Evolutionary conservation across 2,329 filamentous ascomycete genomes (phyloP).

Genomic region (Cyphellophora europaea): DNA sequence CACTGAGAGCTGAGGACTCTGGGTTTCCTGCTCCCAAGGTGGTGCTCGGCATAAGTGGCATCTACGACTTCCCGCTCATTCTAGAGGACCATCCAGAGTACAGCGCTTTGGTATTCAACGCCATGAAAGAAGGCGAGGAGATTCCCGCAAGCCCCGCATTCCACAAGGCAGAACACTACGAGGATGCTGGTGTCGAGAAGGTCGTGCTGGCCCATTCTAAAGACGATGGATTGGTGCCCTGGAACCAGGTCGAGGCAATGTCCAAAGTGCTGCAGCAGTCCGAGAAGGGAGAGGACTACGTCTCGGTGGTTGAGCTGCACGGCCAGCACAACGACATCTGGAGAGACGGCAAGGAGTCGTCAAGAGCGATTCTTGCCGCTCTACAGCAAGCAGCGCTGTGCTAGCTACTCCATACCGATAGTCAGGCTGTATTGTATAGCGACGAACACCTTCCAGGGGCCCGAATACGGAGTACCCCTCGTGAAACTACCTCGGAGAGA

Average conservation of each 20-base stretch:
- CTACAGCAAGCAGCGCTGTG: too few species aligned
- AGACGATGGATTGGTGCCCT: slow-evolving; percentile 33
- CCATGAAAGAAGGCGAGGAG: slow-evolving; percentile 31
- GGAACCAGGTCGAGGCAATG: slow-evolving; percentile 31
- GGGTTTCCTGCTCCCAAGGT: slow-evolving; percentile 15
- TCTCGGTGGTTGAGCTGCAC: slow-evolving; percentile 36
- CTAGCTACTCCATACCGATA: too few species aligned
- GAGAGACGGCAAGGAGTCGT: slow-evolving; percentile 28
- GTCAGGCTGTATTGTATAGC: too few species aligned
- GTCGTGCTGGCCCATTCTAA: slow-evolving; percentile 31
- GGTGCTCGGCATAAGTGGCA: too few species aligned
- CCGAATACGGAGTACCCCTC: too few species aligned
- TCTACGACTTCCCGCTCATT: slow-evolving; percentile 32
- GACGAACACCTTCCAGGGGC: too few species aligned
- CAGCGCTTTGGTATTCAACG: slow-evolving; percentile 29
- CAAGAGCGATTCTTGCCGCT: too few species aligned
- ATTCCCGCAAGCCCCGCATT: slow-evolving; percentile 29
- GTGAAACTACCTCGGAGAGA: too few species aligned
- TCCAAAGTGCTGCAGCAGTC: slow-evolving; percentile 40
- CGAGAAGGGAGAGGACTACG: too few species aligned
- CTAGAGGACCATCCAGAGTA: slow-evolving; percentile 28
- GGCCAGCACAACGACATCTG: slow-evolving; percentile 34
- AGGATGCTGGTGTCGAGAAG: slow-evolving; percentile 21
- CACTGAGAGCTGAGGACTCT: slow-evolving; percentile 24
- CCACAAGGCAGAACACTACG: slow-evolving; percentile 8